Evolutionary conservation across 495 filamentous ascomycete species (phyloP).

Genomic region (Aspergillus nidulans): DNA sequence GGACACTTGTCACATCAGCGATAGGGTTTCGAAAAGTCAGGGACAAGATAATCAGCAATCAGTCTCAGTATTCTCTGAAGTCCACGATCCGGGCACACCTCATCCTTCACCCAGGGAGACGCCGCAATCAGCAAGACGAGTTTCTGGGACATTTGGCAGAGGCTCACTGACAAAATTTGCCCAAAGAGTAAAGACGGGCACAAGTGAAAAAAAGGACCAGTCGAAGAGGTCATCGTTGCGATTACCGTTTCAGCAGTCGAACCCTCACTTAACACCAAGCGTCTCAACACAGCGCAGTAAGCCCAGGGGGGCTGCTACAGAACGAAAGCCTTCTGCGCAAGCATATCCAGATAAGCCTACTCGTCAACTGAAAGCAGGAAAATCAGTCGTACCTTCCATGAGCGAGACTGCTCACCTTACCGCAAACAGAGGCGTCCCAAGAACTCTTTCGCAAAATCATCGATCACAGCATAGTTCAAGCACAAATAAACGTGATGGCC

Average conservation of each 20-base stretch:
- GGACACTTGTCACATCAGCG: background rate
- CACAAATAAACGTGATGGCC: conserved; percentile 21
- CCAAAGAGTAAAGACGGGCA: conserved; percentile 31
- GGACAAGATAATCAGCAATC: background rate
- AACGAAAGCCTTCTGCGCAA: conserved; percentile 21
- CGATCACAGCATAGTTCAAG: conserved; percentile 21
- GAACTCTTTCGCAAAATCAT: conserved; percentile 30
- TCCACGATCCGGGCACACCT: background rate
- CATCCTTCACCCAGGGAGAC: background rate
- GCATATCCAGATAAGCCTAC: conserved; percentile 11
- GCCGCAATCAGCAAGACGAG: background rate
- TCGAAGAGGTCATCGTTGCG: conserved; percentile 23
- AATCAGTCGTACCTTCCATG: conserved; percentile 4
- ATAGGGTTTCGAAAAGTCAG: background rate
- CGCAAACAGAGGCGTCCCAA: conserved; percentile 38
- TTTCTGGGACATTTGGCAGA: conserved; percentile 19
- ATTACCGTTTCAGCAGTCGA: conserved; percentile 11
- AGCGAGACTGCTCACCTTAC: conserved; percentile 16
- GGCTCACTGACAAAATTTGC: conserved; percentile 31
- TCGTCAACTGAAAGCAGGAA: conserved; percentile 11
- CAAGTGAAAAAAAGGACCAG: conserved; percentile 24
- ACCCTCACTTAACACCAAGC: conserved; percentile 11
- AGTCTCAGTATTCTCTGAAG: background rate
- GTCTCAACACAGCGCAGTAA: conserved; percentile 7
- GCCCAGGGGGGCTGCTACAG: conserved; percentile 18